phyloP scores from a whole-genome alignment of 164 flowering plant genomes.

The Stephania yunnanensis region DNA sequence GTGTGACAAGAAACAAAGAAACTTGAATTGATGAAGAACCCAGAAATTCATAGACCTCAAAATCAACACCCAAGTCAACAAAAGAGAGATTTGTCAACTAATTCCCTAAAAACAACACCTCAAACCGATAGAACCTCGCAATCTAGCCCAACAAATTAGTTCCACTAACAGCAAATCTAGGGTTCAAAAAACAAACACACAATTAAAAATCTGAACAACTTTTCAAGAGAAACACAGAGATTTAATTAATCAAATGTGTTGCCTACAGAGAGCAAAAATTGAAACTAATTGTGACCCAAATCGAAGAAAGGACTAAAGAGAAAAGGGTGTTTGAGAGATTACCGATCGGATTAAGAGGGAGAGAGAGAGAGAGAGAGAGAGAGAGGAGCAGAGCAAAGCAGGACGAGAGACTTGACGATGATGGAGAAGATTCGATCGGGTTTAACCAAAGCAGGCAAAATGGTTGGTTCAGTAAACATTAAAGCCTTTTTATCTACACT shows the following conservation, averaged over 20 bases:
- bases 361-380: not conserved
- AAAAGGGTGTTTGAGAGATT: not conserved
- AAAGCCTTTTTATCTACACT: constrained; percentile 5
- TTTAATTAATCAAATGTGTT: not conserved
- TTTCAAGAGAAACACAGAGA: not conserved
- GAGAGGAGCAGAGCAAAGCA: not conserved
- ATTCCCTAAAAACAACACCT: not conserved
- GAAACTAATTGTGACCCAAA: not conserved
- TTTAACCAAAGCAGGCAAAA: constrained; percentile 7
- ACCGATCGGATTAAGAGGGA: not conserved
- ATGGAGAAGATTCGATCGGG: not conserved
- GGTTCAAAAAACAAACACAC: not conserved
- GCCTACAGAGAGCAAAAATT: not conserved
- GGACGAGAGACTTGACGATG: not conserved
- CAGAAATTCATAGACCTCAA: not conserved
- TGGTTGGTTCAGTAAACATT: constrained; percentile 5
- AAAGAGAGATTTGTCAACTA: too few species aligned
- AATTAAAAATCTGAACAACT: not conserved
- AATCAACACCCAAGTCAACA: not conserved
- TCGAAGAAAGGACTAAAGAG: not conserved
- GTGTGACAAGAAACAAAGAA: not conserved
- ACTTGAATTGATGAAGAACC: not conserved
- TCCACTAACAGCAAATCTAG: not conserved
- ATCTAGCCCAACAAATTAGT: not conserved
- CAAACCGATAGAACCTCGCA: not conserved